Evolutionary conservation across 495 filamentous ascomycete species (phyloP).

Genomic region (Trichoderma orchidacearum): DNA sequence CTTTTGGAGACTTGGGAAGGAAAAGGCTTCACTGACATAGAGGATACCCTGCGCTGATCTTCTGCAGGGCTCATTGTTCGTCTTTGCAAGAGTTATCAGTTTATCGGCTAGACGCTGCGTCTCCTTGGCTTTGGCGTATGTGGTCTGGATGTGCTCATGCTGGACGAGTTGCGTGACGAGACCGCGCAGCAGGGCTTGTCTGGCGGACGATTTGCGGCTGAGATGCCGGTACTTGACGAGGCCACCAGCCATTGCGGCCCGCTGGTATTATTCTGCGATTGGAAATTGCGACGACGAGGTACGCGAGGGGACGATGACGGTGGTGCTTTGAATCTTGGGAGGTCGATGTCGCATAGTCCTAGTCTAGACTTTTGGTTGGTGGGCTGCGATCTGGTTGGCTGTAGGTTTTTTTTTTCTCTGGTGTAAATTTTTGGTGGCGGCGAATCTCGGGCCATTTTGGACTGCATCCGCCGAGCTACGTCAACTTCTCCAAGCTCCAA

Average conservation of each 20-base stretch:
- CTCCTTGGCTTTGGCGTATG: slow-evolving; percentile 95
- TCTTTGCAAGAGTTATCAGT: slow-evolving; percentile 84
- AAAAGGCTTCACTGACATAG: slow-evolving; percentile 46
- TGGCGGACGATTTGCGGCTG: slow-evolving; percentile 67
- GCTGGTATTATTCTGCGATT: neutral
- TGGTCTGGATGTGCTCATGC: slow-evolving; percentile 85
- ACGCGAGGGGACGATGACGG: too few species aligned
- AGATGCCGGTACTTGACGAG: slow-evolving; percentile 76
- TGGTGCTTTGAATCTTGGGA: neutral
- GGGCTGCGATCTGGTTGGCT: neutral
- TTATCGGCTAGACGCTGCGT: slow-evolving; percentile 86
- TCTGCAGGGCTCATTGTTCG: slow-evolving; percentile 65
- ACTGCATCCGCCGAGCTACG: neutral
- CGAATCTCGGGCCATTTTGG: neutral
- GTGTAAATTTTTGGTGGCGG: neutral
- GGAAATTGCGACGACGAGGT: neutral
- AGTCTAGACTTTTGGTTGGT: neutral
- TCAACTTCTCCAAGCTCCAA: neutral
- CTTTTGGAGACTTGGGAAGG: neutral
- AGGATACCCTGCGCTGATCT: slow-evolving; percentile 58
- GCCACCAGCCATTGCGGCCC: slow-evolving; percentile 62
- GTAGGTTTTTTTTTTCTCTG: neutral
- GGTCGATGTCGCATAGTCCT: neutral
- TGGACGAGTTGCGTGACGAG: slow-evolving; percentile 89
- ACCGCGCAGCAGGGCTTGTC: slow-evolving; percentile 88